phyloP scores from a whole-genome alignment of 1,139 yeast genomes.

The Scheffersomyces illinoinensis region DNA sequence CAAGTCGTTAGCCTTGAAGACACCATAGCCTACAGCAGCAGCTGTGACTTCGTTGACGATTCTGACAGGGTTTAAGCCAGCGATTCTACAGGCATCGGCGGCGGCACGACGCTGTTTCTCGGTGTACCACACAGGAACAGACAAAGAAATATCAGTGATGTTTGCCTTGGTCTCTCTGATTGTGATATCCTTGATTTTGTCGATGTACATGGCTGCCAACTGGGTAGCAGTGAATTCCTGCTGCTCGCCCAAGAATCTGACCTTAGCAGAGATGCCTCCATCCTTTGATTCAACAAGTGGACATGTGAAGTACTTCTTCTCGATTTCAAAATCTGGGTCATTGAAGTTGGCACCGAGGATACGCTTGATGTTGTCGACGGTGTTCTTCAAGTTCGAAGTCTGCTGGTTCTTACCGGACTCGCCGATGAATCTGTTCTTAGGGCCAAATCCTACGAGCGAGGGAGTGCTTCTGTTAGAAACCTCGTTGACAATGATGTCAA shows the following conservation, averaged over 20 bases:
- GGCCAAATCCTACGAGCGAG: slow-evolving; percentile 89
- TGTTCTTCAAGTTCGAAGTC: slow-evolving; percentile 92
- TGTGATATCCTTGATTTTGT: slow-evolving; percentile 83
- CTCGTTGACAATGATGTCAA: slow-evolving; percentile 96
- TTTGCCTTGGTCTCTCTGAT: slow-evolving; percentile 78
- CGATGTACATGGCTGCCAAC: slow-evolving; percentile 90
- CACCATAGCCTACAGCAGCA: slow-evolving; percentile 99
- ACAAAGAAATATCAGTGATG: slow-evolving; percentile 84
- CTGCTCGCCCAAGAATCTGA: slow-evolving; percentile 78
- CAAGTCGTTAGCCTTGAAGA: slow-evolving; percentile 92
- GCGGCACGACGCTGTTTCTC: slow-evolving; percentile 97
- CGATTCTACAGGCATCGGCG: slow-evolving; percentile 91
- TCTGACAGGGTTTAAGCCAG: slow-evolving; percentile 97
- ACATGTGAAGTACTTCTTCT: slow-evolving; percentile 70
- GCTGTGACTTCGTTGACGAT: slow-evolving; percentile 96
- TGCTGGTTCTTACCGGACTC: slow-evolving; percentile 96
- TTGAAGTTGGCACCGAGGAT: slow-evolving; percentile 73
- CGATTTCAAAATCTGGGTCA: slow-evolving; percentile 79
- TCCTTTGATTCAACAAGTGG: slow-evolving; percentile 68
- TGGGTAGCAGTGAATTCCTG: slow-evolving; percentile 84
- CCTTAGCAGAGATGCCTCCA: slow-evolving; percentile 83
- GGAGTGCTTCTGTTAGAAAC: slow-evolving; percentile 98
- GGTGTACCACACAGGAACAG: slow-evolving; percentile 97
- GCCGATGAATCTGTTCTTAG: slow-evolving; percentile 87
- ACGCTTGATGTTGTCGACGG: slow-evolving; percentile 92